Evolutionary conservation across 371 early-diverging fungal genomes (phyloP).

Genomic region (Mortierella polycephala): DNA sequence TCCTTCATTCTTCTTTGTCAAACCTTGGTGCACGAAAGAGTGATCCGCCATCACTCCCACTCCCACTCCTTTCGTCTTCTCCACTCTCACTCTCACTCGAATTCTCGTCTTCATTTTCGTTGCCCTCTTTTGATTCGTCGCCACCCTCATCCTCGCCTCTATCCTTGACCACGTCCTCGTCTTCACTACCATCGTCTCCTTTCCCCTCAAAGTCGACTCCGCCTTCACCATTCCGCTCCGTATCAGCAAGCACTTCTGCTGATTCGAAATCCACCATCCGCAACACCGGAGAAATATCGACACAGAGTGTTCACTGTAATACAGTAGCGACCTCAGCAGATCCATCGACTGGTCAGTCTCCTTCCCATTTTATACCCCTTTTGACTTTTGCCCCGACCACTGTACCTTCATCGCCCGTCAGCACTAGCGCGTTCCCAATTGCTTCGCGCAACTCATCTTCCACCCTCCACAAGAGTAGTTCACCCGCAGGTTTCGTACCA

Average conservation of each 20-base stretch:
- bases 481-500: background rate
- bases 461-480: background rate
- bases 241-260: background rate
- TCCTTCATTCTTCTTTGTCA: constrained; percentile 4
- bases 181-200: constrained; percentile 13
- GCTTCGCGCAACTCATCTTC: constrained; percentile 26
- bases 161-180: constrained; percentile 5
- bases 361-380: constrained; percentile 14
- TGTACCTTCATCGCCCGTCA: constrained; percentile 18
- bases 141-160: constrained; percentile 4
- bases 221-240: background rate
- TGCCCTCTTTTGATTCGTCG: constrained; percentile 23
- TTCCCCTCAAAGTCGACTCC: constrained; percentile 1
- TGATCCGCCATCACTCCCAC: constrained; percentile 18
- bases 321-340: constrained; percentile 16
- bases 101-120: constrained; percentile 14
- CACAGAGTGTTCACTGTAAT: background rate
- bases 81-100: constrained; percentile 44
- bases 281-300: background rate
- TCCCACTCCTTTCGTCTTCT: constrained; percentile 28
- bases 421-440: constrained; percentile 20
- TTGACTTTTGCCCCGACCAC: constrained; percentile 10
- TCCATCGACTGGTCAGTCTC: constrained; percentile 10
- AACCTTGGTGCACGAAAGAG: background rate
- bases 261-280: background rate